Evolutionary conservation across 2,329 filamentous ascomycete genomes (phyloP).

Genomic region (Plenodomus lindquistii): DNA sequence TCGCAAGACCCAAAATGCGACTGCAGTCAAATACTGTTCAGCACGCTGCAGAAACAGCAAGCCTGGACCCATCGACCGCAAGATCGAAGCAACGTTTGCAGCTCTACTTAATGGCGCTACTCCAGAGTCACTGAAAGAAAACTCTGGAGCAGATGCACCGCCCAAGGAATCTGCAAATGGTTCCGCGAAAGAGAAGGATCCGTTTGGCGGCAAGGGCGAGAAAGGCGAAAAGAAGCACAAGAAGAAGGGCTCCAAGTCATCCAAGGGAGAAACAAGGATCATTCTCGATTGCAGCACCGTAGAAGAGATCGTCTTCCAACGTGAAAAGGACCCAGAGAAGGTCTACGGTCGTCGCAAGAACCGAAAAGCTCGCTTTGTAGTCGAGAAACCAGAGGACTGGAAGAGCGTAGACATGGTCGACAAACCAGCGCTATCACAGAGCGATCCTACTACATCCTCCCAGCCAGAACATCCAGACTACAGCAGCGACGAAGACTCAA

Average conservation of each 20-base stretch:
- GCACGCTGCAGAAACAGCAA: constrained; percentile 58
- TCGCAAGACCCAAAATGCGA: constrained; percentile 38
- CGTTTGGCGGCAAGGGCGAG: constrained; percentile 4
- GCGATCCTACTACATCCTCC: constrained; percentile 1
- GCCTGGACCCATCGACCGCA: constrained; percentile 54
- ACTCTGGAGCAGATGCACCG: constrained; percentile 1
- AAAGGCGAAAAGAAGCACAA: constrained; percentile 23
- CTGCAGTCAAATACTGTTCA: constrained; percentile 61
- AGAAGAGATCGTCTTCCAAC: constrained; percentile 56
- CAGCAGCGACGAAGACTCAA: constrained; percentile 15
- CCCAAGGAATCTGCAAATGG: neutral
- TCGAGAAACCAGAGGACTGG: constrained; percentile 47
- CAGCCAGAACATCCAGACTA: constrained; percentile 2
- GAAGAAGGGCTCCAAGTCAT: constrained; percentile 29
- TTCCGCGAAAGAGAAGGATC: constrained; percentile 1
- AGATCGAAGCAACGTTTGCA: constrained; percentile 58
- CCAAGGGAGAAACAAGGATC: constrained; percentile 57
- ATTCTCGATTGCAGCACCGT: constrained; percentile 56
- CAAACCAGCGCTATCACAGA: constrained; percentile 13
- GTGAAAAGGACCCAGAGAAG: constrained; percentile 51
- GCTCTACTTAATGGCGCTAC: constrained; percentile 42
- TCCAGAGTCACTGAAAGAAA: constrained; percentile 34
- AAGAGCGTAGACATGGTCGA: constrained; percentile 52
- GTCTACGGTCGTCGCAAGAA: constrained; percentile 53
- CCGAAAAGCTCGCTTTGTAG: constrained; percentile 46